These are phyloP conservation scores for Ettlia oleoabundans DNA, from an alignment of 139 green algal genomes.

Conservation along the genomic window DNA sequence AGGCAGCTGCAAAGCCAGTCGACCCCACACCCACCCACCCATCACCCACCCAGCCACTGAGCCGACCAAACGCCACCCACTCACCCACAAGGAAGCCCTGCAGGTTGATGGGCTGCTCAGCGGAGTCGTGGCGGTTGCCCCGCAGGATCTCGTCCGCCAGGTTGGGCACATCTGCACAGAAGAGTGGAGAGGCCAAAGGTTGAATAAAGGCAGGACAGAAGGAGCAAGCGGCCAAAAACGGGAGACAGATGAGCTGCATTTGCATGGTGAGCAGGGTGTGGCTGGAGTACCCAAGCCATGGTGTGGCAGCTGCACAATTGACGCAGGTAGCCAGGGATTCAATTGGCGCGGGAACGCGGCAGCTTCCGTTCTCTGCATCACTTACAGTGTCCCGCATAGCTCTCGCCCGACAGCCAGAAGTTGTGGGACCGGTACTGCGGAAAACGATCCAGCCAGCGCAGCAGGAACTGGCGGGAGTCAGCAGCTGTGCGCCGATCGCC, in stretches of 20 bases:
- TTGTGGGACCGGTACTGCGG: slow-evolving; percentile 51
- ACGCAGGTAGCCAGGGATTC: too few species aligned
- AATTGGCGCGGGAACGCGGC: too few species aligned
- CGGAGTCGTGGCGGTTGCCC: slow-evolving; percentile 42
- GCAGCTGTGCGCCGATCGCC: slow-evolving; percentile 62
- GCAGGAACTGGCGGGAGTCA: slow-evolving; percentile 71
- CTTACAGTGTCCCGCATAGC: slow-evolving; percentile 34
- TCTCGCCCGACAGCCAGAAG: slow-evolving; percentile 68
- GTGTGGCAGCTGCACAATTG: too few species aligned
- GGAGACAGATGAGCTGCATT: too few species aligned
- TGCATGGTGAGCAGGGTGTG: too few species aligned
- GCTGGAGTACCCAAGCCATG: too few species aligned
- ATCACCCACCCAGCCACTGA: neutral
- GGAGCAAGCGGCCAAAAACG: too few species aligned
- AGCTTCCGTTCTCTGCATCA: too few species aligned
- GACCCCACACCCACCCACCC: neutral
- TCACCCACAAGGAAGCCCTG: slow-evolving; percentile 79
- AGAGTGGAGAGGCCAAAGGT: too few species aligned
- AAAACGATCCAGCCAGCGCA: slow-evolving; percentile 74
- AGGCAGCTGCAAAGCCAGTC: too few species aligned
- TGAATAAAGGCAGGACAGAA: neutral
- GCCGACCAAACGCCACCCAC: neutral
- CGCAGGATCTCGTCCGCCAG: slow-evolving; percentile 68
- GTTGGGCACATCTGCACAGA: slow-evolving; percentile 40
- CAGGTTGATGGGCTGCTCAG: slow-evolving; percentile 60